phyloP scores from a whole-genome alignment of 257 asterid genomes.

The Plantago ovata region DNA sequence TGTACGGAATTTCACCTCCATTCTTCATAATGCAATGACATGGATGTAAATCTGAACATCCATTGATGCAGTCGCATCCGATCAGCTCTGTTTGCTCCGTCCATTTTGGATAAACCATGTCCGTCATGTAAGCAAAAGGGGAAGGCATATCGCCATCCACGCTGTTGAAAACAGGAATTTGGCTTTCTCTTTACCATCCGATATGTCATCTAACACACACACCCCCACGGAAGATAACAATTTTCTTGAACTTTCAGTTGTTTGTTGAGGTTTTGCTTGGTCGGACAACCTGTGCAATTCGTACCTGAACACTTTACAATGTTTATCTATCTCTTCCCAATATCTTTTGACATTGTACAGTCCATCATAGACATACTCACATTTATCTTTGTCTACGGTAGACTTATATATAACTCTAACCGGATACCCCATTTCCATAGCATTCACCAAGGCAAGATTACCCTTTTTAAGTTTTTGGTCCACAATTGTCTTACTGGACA shows the following conservation, averaged over 20 bases:
- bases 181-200: slow-evolving; percentile 50
- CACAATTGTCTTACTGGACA: too few species aligned
- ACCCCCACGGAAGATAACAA: background rate
- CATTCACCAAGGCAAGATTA: too few species aligned
- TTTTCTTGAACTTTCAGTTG: too few species aligned
- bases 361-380: slow-evolving; percentile 54
- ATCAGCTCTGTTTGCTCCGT: slow-evolving; percentile 34
- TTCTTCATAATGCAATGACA: too few species aligned
- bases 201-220: slow-evolving; percentile 37
- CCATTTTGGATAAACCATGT: slow-evolving; percentile 45
- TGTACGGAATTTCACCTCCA: too few species aligned
- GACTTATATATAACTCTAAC: slow-evolving; percentile 62
- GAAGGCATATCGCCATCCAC: slow-evolving; percentile 42
- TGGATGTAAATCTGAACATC: too few species aligned
- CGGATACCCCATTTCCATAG: too few species aligned
- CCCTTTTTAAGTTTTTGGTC: too few species aligned
- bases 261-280: slow-evolving; percentile 35
- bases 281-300: too few species aligned
- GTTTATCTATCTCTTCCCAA: slow-evolving; percentile 37
- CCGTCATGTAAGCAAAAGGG: slow-evolving; percentile 43
- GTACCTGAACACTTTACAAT: slow-evolving; percentile 50
- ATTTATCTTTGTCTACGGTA: background rate
- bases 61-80: too few species aligned
- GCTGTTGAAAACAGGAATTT: slow-evolving; percentile 55
- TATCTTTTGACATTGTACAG: slow-evolving; percentile 42